phyloP scores from a whole-genome alignment of 768 basidiomycete species.

The Cystobasidiopsis lactophilus region DNA sequence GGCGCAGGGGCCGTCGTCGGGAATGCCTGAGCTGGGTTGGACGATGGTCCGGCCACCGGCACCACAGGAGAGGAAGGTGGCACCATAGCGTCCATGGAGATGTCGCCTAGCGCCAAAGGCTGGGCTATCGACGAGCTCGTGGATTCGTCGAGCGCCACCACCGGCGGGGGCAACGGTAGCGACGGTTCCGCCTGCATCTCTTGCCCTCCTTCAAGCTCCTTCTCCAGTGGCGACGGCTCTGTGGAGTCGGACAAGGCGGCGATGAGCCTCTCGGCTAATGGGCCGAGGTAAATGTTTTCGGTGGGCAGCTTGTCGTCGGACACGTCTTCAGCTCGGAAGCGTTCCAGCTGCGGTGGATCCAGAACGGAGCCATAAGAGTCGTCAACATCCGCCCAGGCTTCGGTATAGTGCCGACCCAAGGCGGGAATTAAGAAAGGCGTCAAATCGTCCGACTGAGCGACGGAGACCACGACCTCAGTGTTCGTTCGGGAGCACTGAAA shows the following conservation, averaged over 20 bases:
- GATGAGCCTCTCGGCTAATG: slow-evolving; percentile 5
- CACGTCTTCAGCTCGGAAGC: slow-evolving; percentile 48
- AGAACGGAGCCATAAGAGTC: slow-evolving; percentile 1
- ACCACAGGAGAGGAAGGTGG: slow-evolving; percentile 37
- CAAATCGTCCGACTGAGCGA: slow-evolving; percentile 44
- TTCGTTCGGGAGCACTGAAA: slow-evolving; percentile 1
- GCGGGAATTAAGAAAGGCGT: slow-evolving; percentile 70
- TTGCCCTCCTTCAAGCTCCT: neutral
- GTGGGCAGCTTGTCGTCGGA: slow-evolving; percentile 55
- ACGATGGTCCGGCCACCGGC: slow-evolving; percentile 24
- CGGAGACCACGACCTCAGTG: slow-evolving; percentile 1
- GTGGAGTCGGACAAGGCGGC: slow-evolving; percentile 2
- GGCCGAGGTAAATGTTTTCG: slow-evolving; percentile 8
- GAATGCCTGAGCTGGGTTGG: neutral
- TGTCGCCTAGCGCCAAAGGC: slow-evolving; percentile 56
- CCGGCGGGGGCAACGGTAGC: slow-evolving; percentile 21
- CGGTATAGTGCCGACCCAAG: slow-evolving; percentile 66
- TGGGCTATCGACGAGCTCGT: too few species aligned
- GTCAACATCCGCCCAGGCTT: slow-evolving; percentile 88
- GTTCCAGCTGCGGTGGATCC: slow-evolving; percentile 11
- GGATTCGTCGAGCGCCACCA: neutral
- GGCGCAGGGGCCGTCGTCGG: neutral
- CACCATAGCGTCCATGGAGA: slow-evolving; percentile 51
- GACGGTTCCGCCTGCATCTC: too few species aligned
- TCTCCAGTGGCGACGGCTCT: neutral